Evolutionary conservation across 2,329 filamentous ascomycete genomes (phyloP).

Genomic region (Stagonosporopsis chrysanthemi): DNA sequence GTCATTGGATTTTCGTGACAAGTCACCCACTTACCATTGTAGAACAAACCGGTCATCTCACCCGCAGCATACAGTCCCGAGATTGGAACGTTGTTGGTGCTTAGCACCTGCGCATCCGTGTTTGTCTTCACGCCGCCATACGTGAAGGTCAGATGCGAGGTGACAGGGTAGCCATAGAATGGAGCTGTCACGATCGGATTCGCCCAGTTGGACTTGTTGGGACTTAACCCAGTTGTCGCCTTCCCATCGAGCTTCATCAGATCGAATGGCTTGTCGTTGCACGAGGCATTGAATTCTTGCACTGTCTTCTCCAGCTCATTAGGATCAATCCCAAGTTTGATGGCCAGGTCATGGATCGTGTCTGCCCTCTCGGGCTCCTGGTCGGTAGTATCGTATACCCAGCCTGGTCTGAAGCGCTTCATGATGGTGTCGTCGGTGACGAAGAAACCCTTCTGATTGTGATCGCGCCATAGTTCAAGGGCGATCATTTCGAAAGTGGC

Average conservation of each 20-base stretch:
- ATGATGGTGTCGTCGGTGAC: conserved; percentile 53
- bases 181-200: conserved; percentile 42
- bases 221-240: conserved; percentile 21
- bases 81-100: background rate
- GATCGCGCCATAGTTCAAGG: conserved; percentile 51
- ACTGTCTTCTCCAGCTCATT: conserved; percentile 45
- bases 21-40: background rate
- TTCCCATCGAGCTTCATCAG: conserved; percentile 54
- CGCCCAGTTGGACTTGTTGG: conserved; percentile 42
- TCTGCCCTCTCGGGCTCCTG: conserved; percentile 51
- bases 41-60: background rate
- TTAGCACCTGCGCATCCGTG: conserved; percentile 48
- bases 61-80: background rate
- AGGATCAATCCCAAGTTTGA: background rate
- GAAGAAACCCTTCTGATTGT: conserved; percentile 54
- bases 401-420: conserved; percentile 53
- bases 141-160: background rate
- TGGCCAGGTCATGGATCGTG: conserved; percentile 45
- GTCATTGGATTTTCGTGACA: background rate
- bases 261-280: conserved; percentile 52
- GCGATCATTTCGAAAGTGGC: conserved; percentile 56
- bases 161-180: background rate
- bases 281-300: conserved; percentile 51
- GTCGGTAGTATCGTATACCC: conserved; percentile 55
- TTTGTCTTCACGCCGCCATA: conserved; percentile 18